These are phyloP conservation scores for Elsinoe australis DNA, from an alignment of 2,329 filamentous ascomycete genomes.

Conservation along the genomic window DNA sequence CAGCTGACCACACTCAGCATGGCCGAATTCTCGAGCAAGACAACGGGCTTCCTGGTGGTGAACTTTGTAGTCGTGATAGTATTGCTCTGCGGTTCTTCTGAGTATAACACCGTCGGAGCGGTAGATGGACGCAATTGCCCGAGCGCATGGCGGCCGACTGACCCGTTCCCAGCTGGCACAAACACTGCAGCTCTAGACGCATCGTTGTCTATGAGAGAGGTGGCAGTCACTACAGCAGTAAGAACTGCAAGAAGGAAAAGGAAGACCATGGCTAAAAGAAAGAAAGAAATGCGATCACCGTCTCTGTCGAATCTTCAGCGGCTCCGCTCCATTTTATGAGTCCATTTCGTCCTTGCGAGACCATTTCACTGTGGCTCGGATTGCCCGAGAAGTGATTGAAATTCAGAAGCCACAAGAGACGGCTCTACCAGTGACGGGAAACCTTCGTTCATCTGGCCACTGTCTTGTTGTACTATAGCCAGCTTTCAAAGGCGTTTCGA, in stretches of 20 bases:
- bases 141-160: neutral
- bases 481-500: no score
- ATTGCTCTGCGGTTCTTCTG: neutral
- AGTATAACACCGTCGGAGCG: neutral
- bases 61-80: neutral
- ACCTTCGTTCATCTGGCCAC: no score
- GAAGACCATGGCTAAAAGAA: no score
- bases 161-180: neutral
- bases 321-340: no score
- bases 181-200: neutral
- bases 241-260: neutral
- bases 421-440: no score
- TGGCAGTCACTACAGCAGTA: neutral
- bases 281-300: no score
- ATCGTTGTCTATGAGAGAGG: neutral
- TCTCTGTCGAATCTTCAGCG: no score
- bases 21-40: neutral
- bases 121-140: neutral
- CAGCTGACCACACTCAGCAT: neutral
- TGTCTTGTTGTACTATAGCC: no score
- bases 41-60: neutral
- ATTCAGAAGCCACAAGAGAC: no score
- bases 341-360: no score
- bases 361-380: no score
- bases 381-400: no score